Evolutionary conservation across 2,329 filamentous ascomycete genomes (phyloP), one percentile per base, ranked within the genome.

Genomic region (Alternaria dauci): DNA sequence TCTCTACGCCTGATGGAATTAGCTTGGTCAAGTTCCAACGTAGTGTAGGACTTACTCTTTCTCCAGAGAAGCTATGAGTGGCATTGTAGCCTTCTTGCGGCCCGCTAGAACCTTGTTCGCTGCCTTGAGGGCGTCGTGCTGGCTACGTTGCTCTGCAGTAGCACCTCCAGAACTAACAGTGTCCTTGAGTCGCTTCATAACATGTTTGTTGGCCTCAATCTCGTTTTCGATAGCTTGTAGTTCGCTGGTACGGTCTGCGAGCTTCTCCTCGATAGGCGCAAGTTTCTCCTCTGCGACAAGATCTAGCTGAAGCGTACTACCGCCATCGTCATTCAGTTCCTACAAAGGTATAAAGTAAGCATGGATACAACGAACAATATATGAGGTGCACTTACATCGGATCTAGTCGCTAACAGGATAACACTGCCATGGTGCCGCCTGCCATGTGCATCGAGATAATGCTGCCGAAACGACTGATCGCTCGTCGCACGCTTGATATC

Each of bases 401-500:
- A 65, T 11, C 58, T 48, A 0, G 70, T 74, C 2, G 36, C 54
- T 0, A 72, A 66, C 4, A 73, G 34, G 4, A 72, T 69, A 3
- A 68, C 62, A 20, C 59, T 72, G 11, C 68, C 68, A n/a, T 56
- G 55, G 2, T 63, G 46, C 38, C 63, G 51, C 25, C 70, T 52
- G 7, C 62, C 53, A 26, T 59, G 64, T 1, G 69, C 65, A 8
- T 69, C 67, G 1, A 65, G 39, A 2, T 62, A 51, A 5, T 68
- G 58, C 5, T 61, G 41, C 0, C 61, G 52, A 5, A 71, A 61
- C 5, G 46, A 42, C 4, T 32, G 41, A 26, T 69, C 52, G 8
- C 59, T 58, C 5, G 58, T 34, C 2, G 55, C 43, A 3, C 72
- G 61, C 8, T 66, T 61, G 8, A 73, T 69, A 2, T 66, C 64